Conservation (phyloP, 164 flowering plant genomes). For the Aristolochia fimbriata region DNA sequence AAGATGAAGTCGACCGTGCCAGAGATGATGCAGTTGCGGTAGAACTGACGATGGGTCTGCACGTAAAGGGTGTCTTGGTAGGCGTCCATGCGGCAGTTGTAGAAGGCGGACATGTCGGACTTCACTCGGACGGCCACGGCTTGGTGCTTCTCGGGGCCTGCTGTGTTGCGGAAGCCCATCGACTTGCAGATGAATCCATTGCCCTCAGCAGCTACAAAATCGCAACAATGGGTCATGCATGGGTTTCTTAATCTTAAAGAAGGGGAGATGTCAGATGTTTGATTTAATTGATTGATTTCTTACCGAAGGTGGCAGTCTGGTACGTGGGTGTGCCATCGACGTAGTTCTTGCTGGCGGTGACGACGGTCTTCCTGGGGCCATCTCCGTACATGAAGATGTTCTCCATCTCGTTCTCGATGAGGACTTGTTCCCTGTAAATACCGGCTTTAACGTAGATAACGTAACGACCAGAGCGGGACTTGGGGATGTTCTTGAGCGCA, state of each 20-base stretch:
- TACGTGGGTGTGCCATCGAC: constrained; percentile 25
- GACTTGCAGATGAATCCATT: constrained; percentile 32
- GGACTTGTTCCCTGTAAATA: constrained; percentile 36
- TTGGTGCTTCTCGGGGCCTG: constrained; percentile 58
- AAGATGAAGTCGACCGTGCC: constrained; percentile 62
- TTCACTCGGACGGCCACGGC: constrained; percentile 47
- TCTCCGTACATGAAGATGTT: constrained; percentile 59
- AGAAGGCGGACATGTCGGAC: constrained; percentile 33
- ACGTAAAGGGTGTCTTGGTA: constrained; percentile 51
- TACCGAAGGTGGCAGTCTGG: constrained; percentile 44
- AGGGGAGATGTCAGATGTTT: too few species aligned
- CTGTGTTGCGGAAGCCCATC: constrained; percentile 54
- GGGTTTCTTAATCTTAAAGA: too few species aligned
- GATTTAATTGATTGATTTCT: constrained; percentile 2
- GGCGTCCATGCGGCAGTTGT: constrained; percentile 49
- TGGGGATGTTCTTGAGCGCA: constrained; percentile 44
- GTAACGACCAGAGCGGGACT: constrained; percentile 25
- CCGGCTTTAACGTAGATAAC: constrained; percentile 53
- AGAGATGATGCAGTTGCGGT: constrained; percentile 46
- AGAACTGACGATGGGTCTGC: constrained; percentile 43
- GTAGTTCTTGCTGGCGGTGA: constrained; percentile 31
- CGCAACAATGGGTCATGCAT: too few species aligned
- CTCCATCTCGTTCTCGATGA: constrained; percentile 17
- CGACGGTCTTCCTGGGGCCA: constrained; percentile 44
- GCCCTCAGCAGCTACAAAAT: constrained; percentile 33